phyloP scores from a whole-genome alignment of 2,329 filamentous ascomycete species.

The Fonsecaea nubica region DNA sequence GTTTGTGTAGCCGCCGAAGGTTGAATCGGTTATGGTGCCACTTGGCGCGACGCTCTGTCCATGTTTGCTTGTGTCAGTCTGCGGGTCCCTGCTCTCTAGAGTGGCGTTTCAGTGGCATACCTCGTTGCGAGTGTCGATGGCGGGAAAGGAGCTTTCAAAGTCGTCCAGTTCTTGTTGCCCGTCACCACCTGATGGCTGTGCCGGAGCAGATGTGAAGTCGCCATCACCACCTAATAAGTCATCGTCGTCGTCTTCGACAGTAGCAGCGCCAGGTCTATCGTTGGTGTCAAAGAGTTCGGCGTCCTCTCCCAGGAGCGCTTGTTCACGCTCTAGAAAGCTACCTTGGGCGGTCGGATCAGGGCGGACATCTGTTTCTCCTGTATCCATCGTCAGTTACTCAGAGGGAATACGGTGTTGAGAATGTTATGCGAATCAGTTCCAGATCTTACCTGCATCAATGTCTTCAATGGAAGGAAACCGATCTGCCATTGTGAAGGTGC shows the following conservation, averaged over 20 bases:
- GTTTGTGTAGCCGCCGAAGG: conserved; percentile 61
- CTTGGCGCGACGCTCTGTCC: conserved; percentile 72
- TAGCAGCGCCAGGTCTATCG: conserved; percentile 61
- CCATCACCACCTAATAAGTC: conserved; percentile 70
- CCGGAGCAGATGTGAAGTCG: conserved; percentile 40
- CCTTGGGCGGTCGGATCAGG: conserved; percentile 56
- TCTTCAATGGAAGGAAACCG: conserved; percentile 81
- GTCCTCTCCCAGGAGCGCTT: conserved; percentile 88
- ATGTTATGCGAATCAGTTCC: background rate
- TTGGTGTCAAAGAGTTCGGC: conserved; percentile 85
- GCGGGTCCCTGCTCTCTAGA: background rate
- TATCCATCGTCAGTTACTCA: conserved; percentile 32
- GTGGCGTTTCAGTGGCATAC: conserved; percentile 54
- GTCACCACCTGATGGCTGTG: conserved; percentile 45
- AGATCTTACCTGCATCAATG: conserved; percentile 66
- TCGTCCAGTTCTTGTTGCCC: conserved; percentile 55
- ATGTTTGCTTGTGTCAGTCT: conserved; percentile 16
- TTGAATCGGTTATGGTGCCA: conserved; percentile 77
- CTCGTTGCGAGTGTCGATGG: conserved; percentile 75
- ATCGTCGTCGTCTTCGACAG: conserved; percentile 70
- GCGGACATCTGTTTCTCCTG: conserved; percentile 38
- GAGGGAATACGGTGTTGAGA: background rate
- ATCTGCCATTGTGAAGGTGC: conserved; percentile 67
- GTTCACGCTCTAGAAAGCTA: conserved; percentile 91
- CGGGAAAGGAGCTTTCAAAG: conserved; percentile 92